Evolutionary conservation across 139 green algal genomes (phyloP), one percentile per base, ranked within the genome.

Genomic region (Coccomyxa sp.): DNA sequence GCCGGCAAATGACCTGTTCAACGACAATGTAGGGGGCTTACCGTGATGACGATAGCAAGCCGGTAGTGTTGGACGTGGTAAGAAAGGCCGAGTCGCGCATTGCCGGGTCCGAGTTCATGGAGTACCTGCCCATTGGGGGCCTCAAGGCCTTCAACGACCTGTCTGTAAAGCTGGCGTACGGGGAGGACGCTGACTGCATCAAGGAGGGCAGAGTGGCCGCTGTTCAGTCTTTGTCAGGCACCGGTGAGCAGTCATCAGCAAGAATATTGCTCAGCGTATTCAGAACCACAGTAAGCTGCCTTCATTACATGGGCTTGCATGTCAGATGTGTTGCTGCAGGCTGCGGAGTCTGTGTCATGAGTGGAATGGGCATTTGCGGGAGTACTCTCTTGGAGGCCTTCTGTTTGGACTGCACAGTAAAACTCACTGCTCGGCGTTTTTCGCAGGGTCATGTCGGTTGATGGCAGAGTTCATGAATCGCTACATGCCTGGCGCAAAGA

Each of bases 61-160:
- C 95, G 16, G 89, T 97, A 17, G 95, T 98, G 76, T 87, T 98
- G 58, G 76, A 94, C 17, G 92, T 83, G 63, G 95, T 98, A 21
- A 88, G 95, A 13, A 89, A 97, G 82, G 95, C 95, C 16, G 95
- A 98, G 88, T 71, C 81, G 0, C 82, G 83, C 12, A 83, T 98
- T 27, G 88, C 89, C 21, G 94, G 94, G 27, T 86, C 60, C 15
- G 79, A 94, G 30, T 95, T 94, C 84, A 98, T 97, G 94, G 94
- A 95, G 93, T 97, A 96, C 88, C 87, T 96, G 78, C 94, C 94
- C 21, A 98, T 98, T 15, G 92, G 86, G 10, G 95, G 95, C 28
- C 81, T 93, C 82, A 90, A 91, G 77, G 85, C 91, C 68, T 97
- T 98, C 87, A 91, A 90, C 67, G 71, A 90, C 45, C 85, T 94